Evolutionary conservation across 441 rosid species (phyloP).

Genomic region (Syzygium malaccense): DNA sequence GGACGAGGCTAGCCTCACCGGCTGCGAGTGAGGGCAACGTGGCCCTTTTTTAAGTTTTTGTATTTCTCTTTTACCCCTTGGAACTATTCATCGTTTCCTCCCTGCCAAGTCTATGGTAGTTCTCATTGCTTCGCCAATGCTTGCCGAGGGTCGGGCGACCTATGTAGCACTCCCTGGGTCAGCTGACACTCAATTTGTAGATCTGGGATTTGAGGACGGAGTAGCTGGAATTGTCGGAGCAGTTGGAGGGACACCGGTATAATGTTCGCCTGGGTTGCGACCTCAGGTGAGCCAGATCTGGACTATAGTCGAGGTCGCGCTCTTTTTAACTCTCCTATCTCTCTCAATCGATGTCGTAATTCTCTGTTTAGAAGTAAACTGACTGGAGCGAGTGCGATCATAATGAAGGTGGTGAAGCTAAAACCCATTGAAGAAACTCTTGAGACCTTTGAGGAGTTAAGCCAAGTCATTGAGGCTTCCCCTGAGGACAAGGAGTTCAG

Average conservation of each 20-base stretch:
- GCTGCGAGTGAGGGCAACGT: no score
- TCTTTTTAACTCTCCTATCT: background rate
- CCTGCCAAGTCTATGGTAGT: background rate
- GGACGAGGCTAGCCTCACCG: no score
- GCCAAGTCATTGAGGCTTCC: constrained; percentile 45
- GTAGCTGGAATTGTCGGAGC: background rate
- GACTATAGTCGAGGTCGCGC: background rate
- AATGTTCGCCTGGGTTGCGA: background rate
- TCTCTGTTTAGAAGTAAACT: background rate
- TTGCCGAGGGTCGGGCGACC: background rate
- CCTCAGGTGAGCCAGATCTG: background rate
- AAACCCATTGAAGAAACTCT: constrained; percentile 43
- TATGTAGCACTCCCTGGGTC: background rate
- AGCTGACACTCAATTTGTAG: background rate
- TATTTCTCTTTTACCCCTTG: no score
- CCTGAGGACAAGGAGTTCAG: constrained; percentile 41
- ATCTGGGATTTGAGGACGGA: background rate
- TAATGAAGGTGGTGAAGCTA: constrained; percentile 22
- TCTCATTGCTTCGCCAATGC: background rate
- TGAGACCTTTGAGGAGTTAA: constrained; percentile 50
- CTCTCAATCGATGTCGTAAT: background rate
- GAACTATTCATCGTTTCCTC: background rate
- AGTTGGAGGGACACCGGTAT: background rate
- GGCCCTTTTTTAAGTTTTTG: no score
- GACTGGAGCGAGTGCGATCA: constrained; percentile 1